Evolutionary conservation across 441 rosid species (phyloP).

Genomic region (Jatropha podagrica): DNA sequence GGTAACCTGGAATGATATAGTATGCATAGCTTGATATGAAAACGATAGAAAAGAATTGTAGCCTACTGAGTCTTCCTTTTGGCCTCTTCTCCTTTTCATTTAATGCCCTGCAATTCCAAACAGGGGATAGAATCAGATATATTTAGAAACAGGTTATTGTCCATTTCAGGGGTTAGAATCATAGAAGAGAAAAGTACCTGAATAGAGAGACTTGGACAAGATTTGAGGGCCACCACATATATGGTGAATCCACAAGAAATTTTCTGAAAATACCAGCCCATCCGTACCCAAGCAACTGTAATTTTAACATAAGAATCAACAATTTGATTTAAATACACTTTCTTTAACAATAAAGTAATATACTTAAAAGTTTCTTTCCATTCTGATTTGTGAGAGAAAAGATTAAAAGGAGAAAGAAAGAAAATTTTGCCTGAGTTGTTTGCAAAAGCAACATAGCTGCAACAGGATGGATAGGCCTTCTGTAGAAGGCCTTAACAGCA

Average conservation of each 20-base stretch:
- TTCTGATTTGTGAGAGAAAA: too few relatives aligned
- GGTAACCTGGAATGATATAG: slow-evolving; percentile 64
- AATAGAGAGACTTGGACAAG: slow-evolving; percentile 79
- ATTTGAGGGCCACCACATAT: slow-evolving; percentile 89
- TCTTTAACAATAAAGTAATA: too few relatives aligned
- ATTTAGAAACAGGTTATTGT: background rate
- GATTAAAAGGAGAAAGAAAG: too few relatives aligned
- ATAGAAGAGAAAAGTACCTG: slow-evolving; percentile 34
- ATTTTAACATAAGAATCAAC: too few relatives aligned
- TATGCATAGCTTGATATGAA: slow-evolving; percentile 67
- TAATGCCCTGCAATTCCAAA: slow-evolving; percentile 48
- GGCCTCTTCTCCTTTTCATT: slow-evolving; percentile 63
- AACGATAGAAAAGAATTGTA: slow-evolving; percentile 68
- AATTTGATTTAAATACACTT: too few relatives aligned
- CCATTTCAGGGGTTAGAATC: background rate
- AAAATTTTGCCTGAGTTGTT: slow-evolving; percentile 61
- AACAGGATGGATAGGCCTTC: slow-evolving; percentile 37
- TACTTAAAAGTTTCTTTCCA: background rate
- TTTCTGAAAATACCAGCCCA: slow-evolving; percentile 83
- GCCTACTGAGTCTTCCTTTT: slow-evolving; percentile 53
- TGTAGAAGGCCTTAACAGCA: slow-evolving; percentile 63
- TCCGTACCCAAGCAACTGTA: slow-evolving; percentile 80
- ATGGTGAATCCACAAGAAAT: slow-evolving; percentile 74
- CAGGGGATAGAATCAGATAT: background rate
- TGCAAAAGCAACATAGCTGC: slow-evolving; percentile 71